Evolutionary conservation across 2,329 filamentous ascomycete genomes (phyloP).

Genomic region (Lasiodiplodia theobromae): DNA sequence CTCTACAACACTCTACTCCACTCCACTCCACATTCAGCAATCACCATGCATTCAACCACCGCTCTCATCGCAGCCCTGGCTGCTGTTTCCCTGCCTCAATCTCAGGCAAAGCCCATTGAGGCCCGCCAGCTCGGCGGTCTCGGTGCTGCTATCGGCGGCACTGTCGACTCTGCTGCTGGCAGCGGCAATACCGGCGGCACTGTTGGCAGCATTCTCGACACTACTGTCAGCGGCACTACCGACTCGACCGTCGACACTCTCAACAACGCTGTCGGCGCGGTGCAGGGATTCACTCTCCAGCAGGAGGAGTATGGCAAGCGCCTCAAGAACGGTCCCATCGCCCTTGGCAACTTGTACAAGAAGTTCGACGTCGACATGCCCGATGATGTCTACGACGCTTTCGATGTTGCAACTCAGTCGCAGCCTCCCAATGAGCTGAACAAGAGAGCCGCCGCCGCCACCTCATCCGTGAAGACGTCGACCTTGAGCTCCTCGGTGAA

Average conservation of each 20-base stretch:
- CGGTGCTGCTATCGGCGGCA: too few species aligned
- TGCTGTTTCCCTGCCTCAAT: constrained; percentile 1
- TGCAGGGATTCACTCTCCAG: constrained; percentile 1
- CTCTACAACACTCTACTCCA: not conserved
- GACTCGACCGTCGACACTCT: too few species aligned
- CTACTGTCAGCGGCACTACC: too few species aligned
- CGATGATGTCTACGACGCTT: not conserved
- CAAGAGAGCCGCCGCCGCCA: not conserved
- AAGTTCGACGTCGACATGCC: constrained; percentile 10
- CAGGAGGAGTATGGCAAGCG: constrained; percentile 12
- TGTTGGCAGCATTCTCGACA: too few species aligned
- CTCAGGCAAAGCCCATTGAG: not conserved
- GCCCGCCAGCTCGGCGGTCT: not conserved
- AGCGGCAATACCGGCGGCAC: too few species aligned
- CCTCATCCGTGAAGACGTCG: not conserved
- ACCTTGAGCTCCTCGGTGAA: not conserved
- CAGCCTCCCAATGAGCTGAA: not conserved
- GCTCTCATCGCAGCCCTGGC: constrained; percentile 16
- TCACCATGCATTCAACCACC: constrained; percentile 8
- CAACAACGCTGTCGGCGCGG: too few species aligned
- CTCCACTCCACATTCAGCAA: not conserved
- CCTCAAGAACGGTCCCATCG: constrained; percentile 14
- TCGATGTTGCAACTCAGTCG: constrained; percentile 3
- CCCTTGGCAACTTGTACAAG: constrained; percentile 12
- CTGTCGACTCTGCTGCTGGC: too few species aligned